A percentile compares a stretch with the other conserved stretches of the same genome.
phyloP scores from a whole-genome alignment of 2,329 filamentous ascomycete genomes.

The Paradendryphiella salina region DNA sequence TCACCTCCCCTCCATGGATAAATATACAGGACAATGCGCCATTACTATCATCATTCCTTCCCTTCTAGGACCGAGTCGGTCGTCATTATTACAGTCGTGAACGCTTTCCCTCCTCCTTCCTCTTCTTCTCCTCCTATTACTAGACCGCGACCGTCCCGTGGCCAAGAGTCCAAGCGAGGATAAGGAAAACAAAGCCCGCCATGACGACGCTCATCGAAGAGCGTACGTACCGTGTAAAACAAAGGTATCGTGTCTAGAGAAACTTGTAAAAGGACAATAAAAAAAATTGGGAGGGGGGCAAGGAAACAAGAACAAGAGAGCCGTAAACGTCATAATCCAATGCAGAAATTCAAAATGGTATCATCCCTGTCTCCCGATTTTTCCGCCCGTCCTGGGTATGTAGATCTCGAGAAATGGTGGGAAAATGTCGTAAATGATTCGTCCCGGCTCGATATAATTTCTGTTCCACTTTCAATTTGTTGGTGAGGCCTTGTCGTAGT shows the following conservation, averaged over 20 bases:
- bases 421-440: not conserved
- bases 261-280: not conserved
- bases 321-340: not conserved
- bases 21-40: too few relatives aligned
- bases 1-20: too few relatives aligned
- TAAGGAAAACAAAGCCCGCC: not conserved
- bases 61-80: too few relatives aligned
- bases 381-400: not conserved
- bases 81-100: too few relatives aligned
- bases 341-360: not conserved
- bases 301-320: not conserved
- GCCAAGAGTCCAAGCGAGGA: not conserved
- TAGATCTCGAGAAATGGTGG: not conserved
- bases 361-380: too few relatives aligned
- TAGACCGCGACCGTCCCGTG: too few relatives aligned
- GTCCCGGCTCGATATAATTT: too few relatives aligned
- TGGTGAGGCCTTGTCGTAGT: too few relatives aligned
- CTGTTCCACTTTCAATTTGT: too few relatives aligned
- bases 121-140: not conserved
- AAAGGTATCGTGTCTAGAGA: slow-evolving; percentile 4
- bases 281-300: not conserved
- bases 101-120: not conserved
- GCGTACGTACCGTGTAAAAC: not conserved
- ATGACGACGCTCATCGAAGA: not conserved
- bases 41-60: too few relatives aligned